Evolutionary conservation across 352 stramenopile species (phyloP).

Genomic region (Phytophthora idaei): DNA sequence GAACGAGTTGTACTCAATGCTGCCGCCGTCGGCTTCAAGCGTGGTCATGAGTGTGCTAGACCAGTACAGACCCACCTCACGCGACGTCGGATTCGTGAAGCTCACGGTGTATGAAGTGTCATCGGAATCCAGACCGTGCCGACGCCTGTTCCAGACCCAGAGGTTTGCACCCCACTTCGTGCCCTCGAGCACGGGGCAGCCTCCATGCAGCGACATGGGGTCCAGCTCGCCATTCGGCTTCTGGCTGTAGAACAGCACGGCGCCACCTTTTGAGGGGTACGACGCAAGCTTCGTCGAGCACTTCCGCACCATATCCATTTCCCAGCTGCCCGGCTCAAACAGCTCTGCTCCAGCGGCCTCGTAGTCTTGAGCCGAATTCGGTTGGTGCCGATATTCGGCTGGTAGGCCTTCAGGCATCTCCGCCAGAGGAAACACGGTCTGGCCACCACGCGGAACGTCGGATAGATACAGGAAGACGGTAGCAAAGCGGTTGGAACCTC

Average conservation of each 20-base stretch:
- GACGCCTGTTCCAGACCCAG: conserved; percentile 96
- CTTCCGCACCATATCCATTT: conserved; percentile 80
- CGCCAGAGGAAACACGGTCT: conserved; percentile 85
- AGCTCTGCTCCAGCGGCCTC: conserved; percentile 50
- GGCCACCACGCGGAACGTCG: conserved; percentile 74
- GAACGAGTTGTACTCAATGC: conserved; percentile 66
- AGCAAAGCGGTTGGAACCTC: conserved; percentile 85
- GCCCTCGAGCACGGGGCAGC: conserved; percentile 94
- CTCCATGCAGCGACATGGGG: conserved; percentile 87
- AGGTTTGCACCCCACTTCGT: conserved; percentile 98
- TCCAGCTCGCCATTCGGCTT: conserved; percentile 94
- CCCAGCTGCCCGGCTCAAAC: conserved; percentile 70
- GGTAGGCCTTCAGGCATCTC: conserved; percentile 77
- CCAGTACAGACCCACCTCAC: conserved; percentile 68
- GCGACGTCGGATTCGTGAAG: conserved; percentile 72
- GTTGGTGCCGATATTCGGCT: conserved; percentile 57
- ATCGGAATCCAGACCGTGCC: conserved; percentile 61
- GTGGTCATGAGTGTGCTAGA: conserved; percentile 71
- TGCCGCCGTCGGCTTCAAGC: conserved; percentile 49
- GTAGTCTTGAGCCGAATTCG: conserved; percentile 45
- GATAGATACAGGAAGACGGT: conserved; percentile 88
- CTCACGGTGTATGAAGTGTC: conserved; percentile 55
- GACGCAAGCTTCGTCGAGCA: conserved; percentile 79
- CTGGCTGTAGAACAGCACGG: conserved; percentile 98
- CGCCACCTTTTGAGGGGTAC: conserved; percentile 88